Base-by-base conservation (phyloP, 1,139 yeast genomes). In the Hemisphaericaspora subhashii region DNA sequence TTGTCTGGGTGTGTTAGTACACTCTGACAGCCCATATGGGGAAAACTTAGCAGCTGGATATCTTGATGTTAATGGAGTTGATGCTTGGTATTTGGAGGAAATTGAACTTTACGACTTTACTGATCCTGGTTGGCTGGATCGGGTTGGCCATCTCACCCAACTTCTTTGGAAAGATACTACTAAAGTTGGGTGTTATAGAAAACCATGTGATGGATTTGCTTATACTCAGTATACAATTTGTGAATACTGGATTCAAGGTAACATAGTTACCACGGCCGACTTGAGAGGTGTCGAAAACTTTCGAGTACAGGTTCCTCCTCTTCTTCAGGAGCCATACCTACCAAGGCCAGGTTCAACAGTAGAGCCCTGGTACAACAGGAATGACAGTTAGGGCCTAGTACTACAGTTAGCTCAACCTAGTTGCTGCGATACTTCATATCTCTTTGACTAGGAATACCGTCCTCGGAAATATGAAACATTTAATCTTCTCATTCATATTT, bases 1-100 rank as follows among this genome's bases (percentile, higher is more conserved):
- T 34, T 80, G 86, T 60, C 67, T 76, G 41, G 74, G 77, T 42
- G 82, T 81, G 44, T 61, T 74, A 49, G 53, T 68, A 35, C 86
- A 74, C 58, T 66, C 79, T 35, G 58, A 67, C 40, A 90, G 92
- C 42, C 68, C 73, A 40, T 84, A 81, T 66, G 96, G 96, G 59
- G 96, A 89, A 68, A 89, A 89, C 75, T 74, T 89, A 58, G 96
- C 95, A 36, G 68, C 79, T 40, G 96, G 96, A 44, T 76, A 72
- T 62, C 48, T 73, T 31, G 63, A 72, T 29, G 71, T 64, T 16
- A 64, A 72, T 12, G 81, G 74, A 31, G 79, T 86, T 40, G 74
- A 77, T 33, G 96, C 92, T 41, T 89, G 96, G 97, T 88, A 87
- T 72, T 65, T 74, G 48, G 96, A n/a, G n/a, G n/a, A 88, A 68